Conservation (phyloP, 495 filamentous ascomycete genomes). For the Trichoderma parareesei region DNA sequence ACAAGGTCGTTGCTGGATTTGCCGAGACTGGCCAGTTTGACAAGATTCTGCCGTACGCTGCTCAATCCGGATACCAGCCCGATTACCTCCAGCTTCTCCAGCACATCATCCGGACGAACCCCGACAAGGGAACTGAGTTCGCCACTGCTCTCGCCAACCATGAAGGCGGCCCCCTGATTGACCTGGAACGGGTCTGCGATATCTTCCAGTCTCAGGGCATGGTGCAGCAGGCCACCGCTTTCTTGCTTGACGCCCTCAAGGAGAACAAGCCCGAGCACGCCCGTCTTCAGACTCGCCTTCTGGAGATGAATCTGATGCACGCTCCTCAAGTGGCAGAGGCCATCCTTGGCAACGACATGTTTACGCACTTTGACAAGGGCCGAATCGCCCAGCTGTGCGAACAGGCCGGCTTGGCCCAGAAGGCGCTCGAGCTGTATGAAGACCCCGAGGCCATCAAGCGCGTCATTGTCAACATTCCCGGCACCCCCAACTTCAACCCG, state of each 20-base stretch:
- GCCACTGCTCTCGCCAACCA: slow-evolving; percentile 80
- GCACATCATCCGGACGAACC: slow-evolving; percentile 85
- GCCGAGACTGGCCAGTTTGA: slow-evolving; percentile 96
- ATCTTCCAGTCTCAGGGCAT: slow-evolving; percentile 97
- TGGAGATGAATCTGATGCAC: slow-evolving; percentile 97
- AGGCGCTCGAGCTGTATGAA: slow-evolving; percentile 90
- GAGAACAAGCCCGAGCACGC: slow-evolving; percentile 92
- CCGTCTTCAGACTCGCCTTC: slow-evolving; percentile 81
- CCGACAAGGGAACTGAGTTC: slow-evolving; percentile 93
- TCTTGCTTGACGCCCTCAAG: slow-evolving; percentile 89
- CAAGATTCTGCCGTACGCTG: slow-evolving; percentile 84
- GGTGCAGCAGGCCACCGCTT: slow-evolving; percentile 94
- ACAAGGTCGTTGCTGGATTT: slow-evolving; percentile 90
- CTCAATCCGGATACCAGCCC: slow-evolving; percentile 73
- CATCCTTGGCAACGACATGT: slow-evolving; percentile 95
- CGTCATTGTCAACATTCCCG: slow-evolving; percentile 67
- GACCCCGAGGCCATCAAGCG: slow-evolving; percentile 87
- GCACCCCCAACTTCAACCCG: slow-evolving; percentile 69
- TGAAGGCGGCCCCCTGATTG: slow-evolving; percentile 75
- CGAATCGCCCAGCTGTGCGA: slow-evolving; percentile 87
- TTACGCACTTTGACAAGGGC: slow-evolving; percentile 86
- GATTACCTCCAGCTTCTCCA: slow-evolving; percentile 87
- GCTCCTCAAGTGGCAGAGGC: slow-evolving; percentile 97
- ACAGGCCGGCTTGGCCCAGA: slow-evolving; percentile 75
- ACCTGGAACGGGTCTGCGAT: slow-evolving; percentile 91